Conservation (phyloP, 2,329 filamentous ascomycete species). For the Aspergillus sp. region DNA sequence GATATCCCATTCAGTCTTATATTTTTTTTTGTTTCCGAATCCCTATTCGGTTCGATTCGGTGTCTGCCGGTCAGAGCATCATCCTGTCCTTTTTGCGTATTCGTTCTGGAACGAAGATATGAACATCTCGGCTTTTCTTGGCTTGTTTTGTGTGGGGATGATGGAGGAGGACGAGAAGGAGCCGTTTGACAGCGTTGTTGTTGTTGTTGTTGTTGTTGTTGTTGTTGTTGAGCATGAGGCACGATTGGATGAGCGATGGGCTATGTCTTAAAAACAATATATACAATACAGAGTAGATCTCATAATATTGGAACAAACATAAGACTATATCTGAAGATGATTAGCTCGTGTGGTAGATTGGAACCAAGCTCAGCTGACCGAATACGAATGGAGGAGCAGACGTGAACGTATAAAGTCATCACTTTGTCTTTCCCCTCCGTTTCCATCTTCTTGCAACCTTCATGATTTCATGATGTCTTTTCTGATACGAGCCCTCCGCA, state of each 20-base stretch:
- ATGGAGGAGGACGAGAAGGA: no score
- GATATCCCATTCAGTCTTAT: background rate
- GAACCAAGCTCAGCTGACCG: background rate
- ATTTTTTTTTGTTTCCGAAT: background rate
- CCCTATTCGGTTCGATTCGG: background rate
- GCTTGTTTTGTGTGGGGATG: background rate
- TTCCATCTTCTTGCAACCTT: no score
- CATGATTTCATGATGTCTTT: background rate
- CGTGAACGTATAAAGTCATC: no score
- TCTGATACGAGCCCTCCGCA: slow-evolving; percentile 1
- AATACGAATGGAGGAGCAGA: no score
- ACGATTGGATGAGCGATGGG: background rate
- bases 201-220: no score
- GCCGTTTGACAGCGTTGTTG: background rate
- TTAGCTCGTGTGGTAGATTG: background rate
- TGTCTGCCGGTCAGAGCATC: background rate
- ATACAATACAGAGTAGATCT: slow-evolving; percentile 2
- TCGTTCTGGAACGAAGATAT: background rate
- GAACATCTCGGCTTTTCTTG: background rate
- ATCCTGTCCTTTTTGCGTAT: background rate
- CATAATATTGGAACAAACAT: background rate
- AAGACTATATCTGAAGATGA: background rate
- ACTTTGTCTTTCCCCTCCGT: no score
- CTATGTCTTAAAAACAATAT: background rate
- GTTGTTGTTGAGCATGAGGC: background rate